A percentile compares a stretch with the other conserved stretches of the same genome.
phyloP scores from a whole-genome alignment of 164 flowering plant genomes.

The Vitis riparia region DNA sequence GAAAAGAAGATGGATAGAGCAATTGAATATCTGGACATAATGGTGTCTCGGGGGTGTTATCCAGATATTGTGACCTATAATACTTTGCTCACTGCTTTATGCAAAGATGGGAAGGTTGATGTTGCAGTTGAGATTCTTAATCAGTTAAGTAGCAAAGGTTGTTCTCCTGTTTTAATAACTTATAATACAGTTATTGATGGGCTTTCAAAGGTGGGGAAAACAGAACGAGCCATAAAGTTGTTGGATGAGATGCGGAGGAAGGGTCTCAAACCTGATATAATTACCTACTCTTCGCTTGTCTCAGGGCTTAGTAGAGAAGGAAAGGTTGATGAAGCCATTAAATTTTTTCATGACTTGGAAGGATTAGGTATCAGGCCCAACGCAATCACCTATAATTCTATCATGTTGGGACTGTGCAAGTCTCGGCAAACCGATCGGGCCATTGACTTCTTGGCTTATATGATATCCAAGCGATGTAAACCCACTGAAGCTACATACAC shows the following conservation, averaged over 20 bases:
- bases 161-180: constrained; percentile 82
- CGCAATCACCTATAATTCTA: constrained; percentile 70
- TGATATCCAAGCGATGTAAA: constrained; percentile 80
- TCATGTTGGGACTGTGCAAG: constrained; percentile 87
- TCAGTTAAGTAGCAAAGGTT: constrained; percentile 66
- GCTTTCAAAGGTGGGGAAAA: constrained; percentile 67
- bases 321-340: constrained; percentile 72
- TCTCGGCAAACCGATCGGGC: constrained; percentile 69
- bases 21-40: constrained; percentile 68
- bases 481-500: constrained; percentile 84
- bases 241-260: constrained; percentile 66
- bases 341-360: constrained; percentile 66
- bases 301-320: constrained; percentile 85
- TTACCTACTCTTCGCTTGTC: constrained; percentile 75
- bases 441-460: constrained; percentile 67
- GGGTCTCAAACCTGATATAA: constrained; percentile 75
- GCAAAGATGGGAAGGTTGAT: constrained; percentile 87
- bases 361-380: constrained; percentile 59
- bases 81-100: constrained; percentile 80
- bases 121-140: constrained; percentile 72
- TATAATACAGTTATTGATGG: constrained; percentile 93
- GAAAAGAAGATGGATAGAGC: constrained; percentile 92
- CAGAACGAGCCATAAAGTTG: constrained; percentile 58
- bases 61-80: constrained; percentile 94
- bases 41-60: constrained; percentile 82